Base-by-base conservation (phyloP, 495 filamentous ascomycete species). In the Cenococcum geophilum region DNA sequence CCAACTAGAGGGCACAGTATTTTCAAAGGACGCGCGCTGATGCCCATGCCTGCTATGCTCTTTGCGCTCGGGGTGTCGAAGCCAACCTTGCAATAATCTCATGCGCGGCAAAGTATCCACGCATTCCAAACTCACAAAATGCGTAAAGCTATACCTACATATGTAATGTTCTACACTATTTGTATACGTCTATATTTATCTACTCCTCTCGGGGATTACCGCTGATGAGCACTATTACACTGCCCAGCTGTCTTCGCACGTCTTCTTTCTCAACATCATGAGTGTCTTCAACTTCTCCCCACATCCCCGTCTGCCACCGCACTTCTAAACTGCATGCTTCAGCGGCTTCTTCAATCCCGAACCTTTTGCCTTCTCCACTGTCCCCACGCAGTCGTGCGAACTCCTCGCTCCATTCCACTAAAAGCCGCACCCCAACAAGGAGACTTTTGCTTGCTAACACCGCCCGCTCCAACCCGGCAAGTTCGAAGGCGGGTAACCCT, bases 261-360 rank as follows among this genome's bases (percentile, higher is more conserved):
- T 98, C 93, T 75, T 95, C 93, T 73, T 84, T 90, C 68, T 96
- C 86, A 1, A 98, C 93, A 82, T 98, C 93, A 75, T 98, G 95
- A 43, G 91, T 95, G 76, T 98, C 93, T 74, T 98, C 95, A 3
- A 98, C 93, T 77, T 95, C 91, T 1, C 93, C 93, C 91, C 93
- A 97, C 76, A 84, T 81, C 16, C 83, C 76, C 5, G 87, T 95
- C 80, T 98, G 93, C 86, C 89, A 97, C 63, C 80, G 79, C 18
- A 96, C 89, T 78, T 98, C 93, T 21, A 93, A 65, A 63, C 82
- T 95, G 4, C 86, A 85, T 23, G 90, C 84, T 72, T 82, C 76
- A 3, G 89, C 84, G 16, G 91, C 92, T 70, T 95, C 81, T 57
- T 85, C 82, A 1, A 86, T 78, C 0, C 84, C 86, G 69, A 84